Evolutionary conservation across 495 filamentous ascomycete genomes (phyloP), one percentile per base, ranked within the genome.

Genomic region (Sordaria brevicollis): DNA sequence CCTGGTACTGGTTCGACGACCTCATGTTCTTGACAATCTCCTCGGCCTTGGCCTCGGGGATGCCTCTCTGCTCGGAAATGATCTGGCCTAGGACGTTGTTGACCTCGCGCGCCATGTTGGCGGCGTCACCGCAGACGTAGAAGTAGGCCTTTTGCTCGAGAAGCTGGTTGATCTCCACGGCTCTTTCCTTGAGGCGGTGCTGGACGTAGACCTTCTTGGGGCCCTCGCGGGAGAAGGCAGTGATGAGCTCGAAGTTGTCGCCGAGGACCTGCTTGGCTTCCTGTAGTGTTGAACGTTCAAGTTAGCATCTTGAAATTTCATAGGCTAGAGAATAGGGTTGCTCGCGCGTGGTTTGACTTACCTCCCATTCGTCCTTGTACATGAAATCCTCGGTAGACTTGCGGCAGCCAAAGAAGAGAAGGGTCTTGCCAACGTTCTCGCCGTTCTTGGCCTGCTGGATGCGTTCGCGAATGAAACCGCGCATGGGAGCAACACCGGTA

Each of bases 21-120:
- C 96, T 89, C 92, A 99, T 94, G 76, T 88, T 89, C 87, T 97
- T 99, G 69, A 99, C 93, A 73, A 97, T 88, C 74, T 97, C 95
- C 81, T 99, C 95, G 25, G 87, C 95, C 83, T 95, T 94, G 67
- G 89, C 82, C 73, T 94, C 89, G 9, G 91, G 85, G 68, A 97
- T 83, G 41, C 90, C 90, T 37, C 95, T 86, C 81, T 97, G 86
- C 74, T 91, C 86, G 34, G 93, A 84, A 74, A 98, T 88, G 75
- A 98, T 96, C 78, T 94, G 89, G 36, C 83, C 90, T 25, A 99
- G 85, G 7, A 92, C 86, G 38, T 89, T 83, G 82, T 94, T 98
- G 81, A 99, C 95, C 77, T 98, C 95, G 57, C 96, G 88, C 41
- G 95, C 95, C 95, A 99, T 99, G 83, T 97, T 94, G 65, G 96